These are phyloP conservation scores for Ulmus americana DNA, from an alignment of 331 rosid species.

Conservation along the genomic window DNA sequence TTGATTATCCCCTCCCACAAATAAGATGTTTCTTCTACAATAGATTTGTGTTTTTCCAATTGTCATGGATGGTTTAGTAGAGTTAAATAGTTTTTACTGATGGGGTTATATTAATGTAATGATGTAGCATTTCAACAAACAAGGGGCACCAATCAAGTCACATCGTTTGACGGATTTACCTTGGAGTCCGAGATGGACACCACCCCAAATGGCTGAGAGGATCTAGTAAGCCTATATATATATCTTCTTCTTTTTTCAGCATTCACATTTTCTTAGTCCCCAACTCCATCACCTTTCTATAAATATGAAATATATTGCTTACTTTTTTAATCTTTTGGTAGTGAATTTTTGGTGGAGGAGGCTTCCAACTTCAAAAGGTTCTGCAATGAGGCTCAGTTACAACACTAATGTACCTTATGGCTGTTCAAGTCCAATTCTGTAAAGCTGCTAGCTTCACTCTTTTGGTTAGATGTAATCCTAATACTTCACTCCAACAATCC, in stretches of 20 bases:
- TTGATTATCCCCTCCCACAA: neutral
- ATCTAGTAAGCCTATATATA: slow-evolving; percentile 45
- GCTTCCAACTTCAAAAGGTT: slow-evolving; percentile 74
- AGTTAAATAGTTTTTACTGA: slow-evolving; percentile 6
- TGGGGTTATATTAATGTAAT: slow-evolving; percentile 14
- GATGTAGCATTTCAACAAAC: slow-evolving; percentile 66
- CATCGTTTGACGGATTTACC: slow-evolving; percentile 49
- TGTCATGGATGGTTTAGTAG: neutral
- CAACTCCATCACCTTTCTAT: neutral
- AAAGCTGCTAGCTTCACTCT: slow-evolving; percentile 6
- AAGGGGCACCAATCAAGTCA: slow-evolving; percentile 62
- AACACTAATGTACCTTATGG: slow-evolving; percentile 14
- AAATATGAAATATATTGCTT: neutral
- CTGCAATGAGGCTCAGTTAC: slow-evolving; percentile 57
- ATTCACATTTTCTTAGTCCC: neutral
- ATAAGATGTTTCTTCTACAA: neutral
- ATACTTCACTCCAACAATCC: no score
- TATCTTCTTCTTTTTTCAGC: no score
- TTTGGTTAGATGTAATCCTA: no score
- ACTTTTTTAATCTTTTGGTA: slow-evolving; percentile 24
- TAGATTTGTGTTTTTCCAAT: neutral
- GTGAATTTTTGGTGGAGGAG: slow-evolving; percentile 73
- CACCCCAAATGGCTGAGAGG: slow-evolving; percentile 58
- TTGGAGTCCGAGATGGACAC: slow-evolving; percentile 94
- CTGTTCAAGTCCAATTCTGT: slow-evolving; percentile 15